Conservation (phyloP, 2,329 filamentous ascomycete species). For the Hortaea werneckii region DNA sequence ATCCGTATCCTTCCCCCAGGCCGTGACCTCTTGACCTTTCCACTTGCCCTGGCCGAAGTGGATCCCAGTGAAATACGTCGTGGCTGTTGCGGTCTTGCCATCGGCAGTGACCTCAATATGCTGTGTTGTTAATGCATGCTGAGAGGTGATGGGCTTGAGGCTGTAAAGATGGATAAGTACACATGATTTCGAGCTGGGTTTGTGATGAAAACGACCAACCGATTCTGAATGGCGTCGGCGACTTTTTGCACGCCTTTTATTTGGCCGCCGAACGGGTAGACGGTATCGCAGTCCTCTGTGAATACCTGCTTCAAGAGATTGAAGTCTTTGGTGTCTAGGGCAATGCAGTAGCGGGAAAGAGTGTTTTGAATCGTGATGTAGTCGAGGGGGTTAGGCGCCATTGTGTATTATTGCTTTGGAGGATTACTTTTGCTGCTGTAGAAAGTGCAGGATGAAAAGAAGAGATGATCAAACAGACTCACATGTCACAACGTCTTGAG, state of each 20-base stretch:
- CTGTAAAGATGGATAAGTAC: too few relatives aligned
- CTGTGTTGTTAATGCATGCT: constrained; percentile 35
- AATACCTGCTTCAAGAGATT: constrained; percentile 31
- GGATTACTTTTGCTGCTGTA: too few relatives aligned
- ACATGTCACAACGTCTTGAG: too few relatives aligned
- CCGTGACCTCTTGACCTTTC: constrained; percentile 26
- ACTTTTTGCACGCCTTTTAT: constrained; percentile 27
- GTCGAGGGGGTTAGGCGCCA: constrained; percentile 17
- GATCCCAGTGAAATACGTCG: constrained; percentile 33
- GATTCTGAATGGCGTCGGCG: constrained; percentile 22
- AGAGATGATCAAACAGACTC: too few relatives aligned
- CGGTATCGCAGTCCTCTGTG: constrained; percentile 28
- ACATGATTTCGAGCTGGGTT: too few relatives aligned
- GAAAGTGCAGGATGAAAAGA: too few relatives aligned
- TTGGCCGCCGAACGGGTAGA: constrained; percentile 27
- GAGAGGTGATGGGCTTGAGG: constrained; percentile 30
- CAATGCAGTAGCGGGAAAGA: constrained; percentile 34
- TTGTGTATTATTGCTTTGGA: too few relatives aligned
- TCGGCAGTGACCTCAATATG: constrained; percentile 25
- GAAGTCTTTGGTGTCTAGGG: constrained; percentile 34
- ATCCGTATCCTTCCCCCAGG: constrained; percentile 34
- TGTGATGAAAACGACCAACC: constrained; percentile 5
- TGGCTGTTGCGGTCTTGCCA: constrained; percentile 24
- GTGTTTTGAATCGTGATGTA: constrained; percentile 34
- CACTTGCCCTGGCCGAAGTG: constrained; percentile 36